phyloP scores from a whole-genome alignment of 2,329 filamentous ascomycete species.

The Talaromyces piceae region DNA sequence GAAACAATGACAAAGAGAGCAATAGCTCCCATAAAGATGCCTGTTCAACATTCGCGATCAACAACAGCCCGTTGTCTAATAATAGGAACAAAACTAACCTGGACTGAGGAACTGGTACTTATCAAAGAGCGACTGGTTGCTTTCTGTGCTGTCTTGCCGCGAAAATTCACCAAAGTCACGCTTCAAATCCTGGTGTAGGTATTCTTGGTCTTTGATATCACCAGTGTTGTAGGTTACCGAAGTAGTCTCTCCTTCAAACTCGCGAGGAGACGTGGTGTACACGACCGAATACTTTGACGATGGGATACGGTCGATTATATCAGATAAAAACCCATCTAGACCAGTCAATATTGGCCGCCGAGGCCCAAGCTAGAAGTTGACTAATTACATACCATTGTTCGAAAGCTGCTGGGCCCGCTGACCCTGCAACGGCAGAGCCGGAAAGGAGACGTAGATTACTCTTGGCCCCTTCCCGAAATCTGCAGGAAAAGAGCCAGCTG shows the following conservation, averaged over 20 bases:
- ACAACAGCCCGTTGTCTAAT: neutral
- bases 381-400: slow-evolving; percentile 29
- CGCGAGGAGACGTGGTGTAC: slow-evolving; percentile 58
- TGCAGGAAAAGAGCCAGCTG: slow-evolving; percentile 34
- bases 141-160: slow-evolving; percentile 31
- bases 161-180: slow-evolving; percentile 44
- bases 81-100: slow-evolving; percentile 46
- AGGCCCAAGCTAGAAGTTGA: neutral
- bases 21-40: slow-evolving; percentile 80
- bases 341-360: slow-evolving; percentile 11
- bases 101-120: slow-evolving; percentile 93
- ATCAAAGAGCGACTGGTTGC: slow-evolving; percentile 56
- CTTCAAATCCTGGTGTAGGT: slow-evolving; percentile 67
- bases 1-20: slow-evolving; percentile 63
- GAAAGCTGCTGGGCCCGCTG: slow-evolving; percentile 34
- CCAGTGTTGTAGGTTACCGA: slow-evolving; percentile 54
- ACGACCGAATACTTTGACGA: slow-evolving; percentile 62
- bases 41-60: slow-evolving; percentile 37
- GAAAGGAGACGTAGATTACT: slow-evolving; percentile 41
- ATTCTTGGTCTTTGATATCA: slow-evolving; percentile 49
- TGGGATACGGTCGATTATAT: slow-evolving; percentile 42
- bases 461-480: slow-evolving; percentile 31
- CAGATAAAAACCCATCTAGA: slow-evolving; percentile 42
- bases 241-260: slow-evolving; percentile 22
- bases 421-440: slow-evolving; percentile 29